phyloP scores from a whole-genome alignment of 768 basidiomycete genomes.

The Mycena metata region DNA sequence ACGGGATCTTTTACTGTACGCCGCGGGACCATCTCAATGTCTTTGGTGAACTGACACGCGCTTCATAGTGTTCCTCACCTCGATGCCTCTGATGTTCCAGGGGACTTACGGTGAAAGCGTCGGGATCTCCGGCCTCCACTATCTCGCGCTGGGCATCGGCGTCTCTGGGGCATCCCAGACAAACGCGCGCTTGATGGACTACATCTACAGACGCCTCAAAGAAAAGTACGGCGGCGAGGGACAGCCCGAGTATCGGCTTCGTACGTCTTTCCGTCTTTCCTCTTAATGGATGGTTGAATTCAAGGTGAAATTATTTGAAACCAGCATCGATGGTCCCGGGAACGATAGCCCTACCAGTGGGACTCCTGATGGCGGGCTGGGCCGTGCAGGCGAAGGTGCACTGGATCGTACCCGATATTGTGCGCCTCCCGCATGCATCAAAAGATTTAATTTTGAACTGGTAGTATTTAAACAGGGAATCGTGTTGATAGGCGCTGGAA shows the following conservation, averaged over 20 bases:
- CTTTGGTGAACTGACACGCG: neutral
- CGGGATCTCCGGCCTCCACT: constrained; percentile 77
- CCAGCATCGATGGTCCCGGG: constrained; percentile 72
- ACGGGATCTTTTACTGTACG: constrained; percentile 6
- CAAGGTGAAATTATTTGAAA: neutral
- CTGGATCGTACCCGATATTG: constrained; percentile 82
- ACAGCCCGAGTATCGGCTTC: constrained; percentile 65
- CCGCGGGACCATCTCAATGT: too few relatives aligned
- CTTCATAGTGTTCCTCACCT: constrained; percentile 72
- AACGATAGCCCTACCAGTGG: constrained; percentile 71
- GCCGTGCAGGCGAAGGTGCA: constrained; percentile 65
- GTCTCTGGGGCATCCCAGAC: constrained; percentile 64
- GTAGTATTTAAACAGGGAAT: constrained; percentile 64
- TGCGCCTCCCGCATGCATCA: constrained; percentile 46
- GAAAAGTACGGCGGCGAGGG: constrained; percentile 60
- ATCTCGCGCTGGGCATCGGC: constrained; percentile 79
- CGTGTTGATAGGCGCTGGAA: constrained; percentile 66
- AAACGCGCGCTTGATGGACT: constrained; percentile 73
- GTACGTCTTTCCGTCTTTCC: constrained; percentile 49
- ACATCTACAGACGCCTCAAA: constrained; percentile 62
- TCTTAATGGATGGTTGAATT: neutral
- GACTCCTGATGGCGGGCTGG: constrained; percentile 81
- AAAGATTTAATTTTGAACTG: too few relatives aligned
- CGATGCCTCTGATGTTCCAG: constrained; percentile 70
- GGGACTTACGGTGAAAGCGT: constrained; percentile 64